phyloP scores from a whole-genome alignment of 345 rosid genomes.

The Eucalyptus microcorys region DNA sequence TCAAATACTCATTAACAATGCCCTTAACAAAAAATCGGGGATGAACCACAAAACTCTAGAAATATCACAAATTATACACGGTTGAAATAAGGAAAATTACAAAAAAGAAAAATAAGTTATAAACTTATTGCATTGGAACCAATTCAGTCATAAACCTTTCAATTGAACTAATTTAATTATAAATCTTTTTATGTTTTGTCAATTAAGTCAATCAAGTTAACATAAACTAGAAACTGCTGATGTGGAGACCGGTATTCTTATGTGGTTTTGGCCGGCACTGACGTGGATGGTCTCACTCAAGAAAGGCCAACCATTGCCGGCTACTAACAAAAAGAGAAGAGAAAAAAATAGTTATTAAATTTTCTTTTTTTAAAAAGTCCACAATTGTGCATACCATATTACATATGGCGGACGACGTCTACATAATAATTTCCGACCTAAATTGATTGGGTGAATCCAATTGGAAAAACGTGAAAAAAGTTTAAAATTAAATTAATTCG shows the following conservation, averaged over 20 bases:
- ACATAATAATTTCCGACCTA: no score
- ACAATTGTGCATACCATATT: rapidly evolving
- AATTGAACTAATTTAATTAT: no score
- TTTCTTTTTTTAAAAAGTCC: no score
- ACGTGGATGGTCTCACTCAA: no score
- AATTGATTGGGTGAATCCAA: no score
- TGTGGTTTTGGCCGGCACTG: neutral
- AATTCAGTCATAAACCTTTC: no score
- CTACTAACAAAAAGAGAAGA: neutral
- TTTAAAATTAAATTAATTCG: neutral
- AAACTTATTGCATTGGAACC: rapidly evolving
- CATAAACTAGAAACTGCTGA: neutral
- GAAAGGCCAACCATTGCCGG: neutral
- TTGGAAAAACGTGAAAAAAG: no score
- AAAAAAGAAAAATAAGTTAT: no score
- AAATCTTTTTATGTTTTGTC: no score
- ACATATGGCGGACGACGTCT: no score
- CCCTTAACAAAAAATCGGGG: neutral
- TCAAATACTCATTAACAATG: neutral
- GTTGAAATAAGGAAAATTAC: neutral
- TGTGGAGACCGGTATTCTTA: neutral
- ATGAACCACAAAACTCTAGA: neutral
- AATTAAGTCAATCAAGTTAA: neutral
- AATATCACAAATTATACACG: neutral
- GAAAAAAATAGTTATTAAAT: no score